phyloP scores from a whole-genome alignment of 805 yeast species.

The Metschnikowia noctiluminum region DNA sequence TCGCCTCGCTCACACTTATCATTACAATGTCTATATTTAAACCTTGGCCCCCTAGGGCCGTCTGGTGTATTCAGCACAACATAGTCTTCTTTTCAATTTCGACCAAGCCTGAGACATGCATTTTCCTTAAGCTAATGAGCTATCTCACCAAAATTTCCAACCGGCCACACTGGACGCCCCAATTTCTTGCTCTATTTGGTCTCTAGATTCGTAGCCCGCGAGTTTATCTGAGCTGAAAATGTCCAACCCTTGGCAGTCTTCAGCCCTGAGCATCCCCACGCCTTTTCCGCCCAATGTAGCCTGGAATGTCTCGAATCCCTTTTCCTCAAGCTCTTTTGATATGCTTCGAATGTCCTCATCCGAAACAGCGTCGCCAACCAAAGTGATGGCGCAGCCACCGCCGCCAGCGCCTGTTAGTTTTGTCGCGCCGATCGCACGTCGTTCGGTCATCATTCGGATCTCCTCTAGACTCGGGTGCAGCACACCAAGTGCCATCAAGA shows the following conservation, averaged over 20 bases:
- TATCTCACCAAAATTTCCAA: conserved; percentile 70
- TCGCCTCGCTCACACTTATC: neutral
- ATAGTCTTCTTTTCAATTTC: too few relatives aligned
- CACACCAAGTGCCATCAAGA: conserved; percentile 81
- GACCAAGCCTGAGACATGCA: too few relatives aligned
- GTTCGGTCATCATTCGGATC: conserved; percentile 65
- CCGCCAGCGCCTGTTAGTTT: conserved; percentile 99
- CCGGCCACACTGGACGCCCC: conserved; percentile 41
- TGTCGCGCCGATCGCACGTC: conserved; percentile 70
- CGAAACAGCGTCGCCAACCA: conserved; percentile 49
- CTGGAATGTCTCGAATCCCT: conserved; percentile 71
- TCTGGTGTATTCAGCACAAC: too few relatives aligned
- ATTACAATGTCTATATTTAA: too few relatives aligned
- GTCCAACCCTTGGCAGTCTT: conserved; percentile 8
- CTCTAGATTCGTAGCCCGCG: conserved; percentile 36
- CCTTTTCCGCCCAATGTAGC: conserved; percentile 90
- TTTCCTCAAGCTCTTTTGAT: conserved; percentile 30
- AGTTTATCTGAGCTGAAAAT: conserved; percentile 35
- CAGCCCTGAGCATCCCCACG: conserved; percentile 50
- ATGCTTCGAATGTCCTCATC: conserved; percentile 36
- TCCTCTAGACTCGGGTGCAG: conserved; percentile 88
- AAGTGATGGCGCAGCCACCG: conserved; percentile 95
- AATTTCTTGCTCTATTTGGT: conserved; percentile 45
- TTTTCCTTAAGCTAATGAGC: too few relatives aligned
- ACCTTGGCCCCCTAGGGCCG: too few relatives aligned